Conservation (phyloP, 2,329 filamentous ascomycete genomes). For the Metarhizium sp. region DNA sequence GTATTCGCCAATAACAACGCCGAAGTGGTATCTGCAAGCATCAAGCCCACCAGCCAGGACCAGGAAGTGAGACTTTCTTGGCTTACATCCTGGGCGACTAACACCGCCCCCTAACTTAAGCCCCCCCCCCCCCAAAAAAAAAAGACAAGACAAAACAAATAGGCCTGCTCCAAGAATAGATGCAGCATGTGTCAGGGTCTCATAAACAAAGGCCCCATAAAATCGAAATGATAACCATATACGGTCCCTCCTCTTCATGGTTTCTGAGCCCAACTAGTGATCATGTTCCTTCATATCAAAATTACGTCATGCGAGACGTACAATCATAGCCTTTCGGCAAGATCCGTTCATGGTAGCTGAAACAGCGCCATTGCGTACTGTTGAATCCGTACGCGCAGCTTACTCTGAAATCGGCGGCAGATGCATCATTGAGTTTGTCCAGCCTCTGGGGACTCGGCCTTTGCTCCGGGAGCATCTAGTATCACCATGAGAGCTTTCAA, state of each 20-base stretch:
- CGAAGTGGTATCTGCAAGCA: neutral
- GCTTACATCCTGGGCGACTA: neutral
- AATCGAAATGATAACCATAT: neutral
- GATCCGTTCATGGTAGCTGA: neutral
- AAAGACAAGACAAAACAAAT: no score
- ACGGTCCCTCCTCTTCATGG: neutral
- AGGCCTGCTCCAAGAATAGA: no score
- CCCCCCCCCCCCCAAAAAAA: no score
- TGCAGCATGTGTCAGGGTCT: neutral
- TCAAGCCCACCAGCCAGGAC: neutral
- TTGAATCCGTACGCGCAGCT: neutral
- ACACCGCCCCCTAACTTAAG: neutral
- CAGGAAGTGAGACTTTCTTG: neutral
- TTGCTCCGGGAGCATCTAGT: neutral
- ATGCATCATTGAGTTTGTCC: neutral
- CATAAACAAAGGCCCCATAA: no score
- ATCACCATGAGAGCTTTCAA: conserved; percentile 11
- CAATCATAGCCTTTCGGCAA: neutral
- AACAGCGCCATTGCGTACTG: neutral
- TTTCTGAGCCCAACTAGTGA: neutral
- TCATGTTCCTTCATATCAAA: neutral
- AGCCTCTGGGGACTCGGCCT: neutral
- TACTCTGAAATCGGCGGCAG: neutral
- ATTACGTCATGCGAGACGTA: neutral
- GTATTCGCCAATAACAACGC: neutral